A percentile compares a stretch with the other conserved stretches of the same genome.
These are phyloP conservation scores for Fusarium avenaceum DNA, from an alignment of 2,329 filamentous ascomycete species.

Conservation along the genomic window DNA sequence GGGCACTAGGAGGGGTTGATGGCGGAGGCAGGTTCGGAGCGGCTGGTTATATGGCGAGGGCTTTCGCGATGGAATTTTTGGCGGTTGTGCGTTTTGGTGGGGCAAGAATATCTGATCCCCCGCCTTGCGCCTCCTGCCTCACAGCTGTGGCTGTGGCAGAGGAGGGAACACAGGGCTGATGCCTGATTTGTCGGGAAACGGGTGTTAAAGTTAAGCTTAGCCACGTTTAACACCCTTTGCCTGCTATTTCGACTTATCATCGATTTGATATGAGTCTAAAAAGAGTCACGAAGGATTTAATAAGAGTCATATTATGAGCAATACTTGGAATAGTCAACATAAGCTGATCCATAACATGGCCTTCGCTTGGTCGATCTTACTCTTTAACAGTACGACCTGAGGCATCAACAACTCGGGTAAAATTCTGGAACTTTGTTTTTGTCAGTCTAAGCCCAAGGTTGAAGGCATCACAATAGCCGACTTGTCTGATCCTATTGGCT, in stretches of 20 bases:
- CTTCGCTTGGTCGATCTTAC: constrained; percentile 1
- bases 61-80: constrained; percentile 59
- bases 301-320: constrained; percentile 33
- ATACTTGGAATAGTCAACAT: not conserved
- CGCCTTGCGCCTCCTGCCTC: constrained; percentile 24
- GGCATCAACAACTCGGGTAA: constrained; percentile 43
- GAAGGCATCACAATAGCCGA: constrained; percentile 31
- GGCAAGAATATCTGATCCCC: constrained; percentile 49
- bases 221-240: constrained; percentile 31
- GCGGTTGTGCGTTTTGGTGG: constrained; percentile 63
- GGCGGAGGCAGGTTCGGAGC: constrained; percentile 49
- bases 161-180: constrained; percentile 32
- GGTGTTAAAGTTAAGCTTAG: constrained; percentile 33
- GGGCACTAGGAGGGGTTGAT: constrained; percentile 49
- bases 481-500: not conserved
- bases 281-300: constrained; percentile 38
- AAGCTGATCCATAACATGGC: constrained; percentile 3
- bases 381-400: constrained; percentile 32
- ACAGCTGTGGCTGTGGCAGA: not conserved
- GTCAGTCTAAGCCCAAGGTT: constrained; percentile 30
- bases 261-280: constrained; percentile 4
- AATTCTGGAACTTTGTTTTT: constrained; percentile 19
- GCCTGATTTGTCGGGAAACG: constrained; percentile 16
- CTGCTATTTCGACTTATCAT: constrained; percentile 21
- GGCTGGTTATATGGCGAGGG: constrained; percentile 52